These are phyloP conservation scores for Fusarium begoniae DNA, from an alignment of 2,329 filamentous ascomycete genomes.

Conservation along the genomic window DNA sequence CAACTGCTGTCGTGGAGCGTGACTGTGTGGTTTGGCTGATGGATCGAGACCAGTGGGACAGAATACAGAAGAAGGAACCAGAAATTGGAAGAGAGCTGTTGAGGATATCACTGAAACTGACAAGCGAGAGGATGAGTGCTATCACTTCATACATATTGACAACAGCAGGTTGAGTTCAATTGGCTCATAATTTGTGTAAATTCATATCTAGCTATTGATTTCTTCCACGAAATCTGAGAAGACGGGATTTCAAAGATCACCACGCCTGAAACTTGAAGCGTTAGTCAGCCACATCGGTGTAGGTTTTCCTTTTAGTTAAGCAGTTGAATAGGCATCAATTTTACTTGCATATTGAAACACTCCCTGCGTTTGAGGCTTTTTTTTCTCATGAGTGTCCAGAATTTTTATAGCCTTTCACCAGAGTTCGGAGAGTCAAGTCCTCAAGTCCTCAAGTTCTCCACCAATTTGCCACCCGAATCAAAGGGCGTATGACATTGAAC, in stretches of 20 bases:
- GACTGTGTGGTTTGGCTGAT: slow-evolving; percentile 87
- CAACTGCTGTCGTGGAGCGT: slow-evolving; percentile 84
- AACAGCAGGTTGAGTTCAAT: slow-evolving; percentile 53
- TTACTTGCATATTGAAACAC: not conserved
- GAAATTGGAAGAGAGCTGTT: slow-evolving; percentile 86
- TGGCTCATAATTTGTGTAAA: not conserved
- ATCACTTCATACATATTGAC: slow-evolving; percentile 67
- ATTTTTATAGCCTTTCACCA: not conserved
- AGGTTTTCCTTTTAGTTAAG: not conserved
- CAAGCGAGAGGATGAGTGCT: slow-evolving; percentile 86
- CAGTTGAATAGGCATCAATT: not conserved
- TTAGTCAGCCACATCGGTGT: slow-evolving; percentile 24
- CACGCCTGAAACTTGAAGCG: not conserved
- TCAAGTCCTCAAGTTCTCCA: slow-evolving; percentile 1
- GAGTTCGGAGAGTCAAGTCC: not conserved
- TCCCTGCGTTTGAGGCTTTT: not conserved
- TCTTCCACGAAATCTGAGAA: not conserved
- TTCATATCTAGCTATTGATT: not conserved
- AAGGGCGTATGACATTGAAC: slow-evolving; percentile 5
- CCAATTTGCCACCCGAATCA: slow-evolving; percentile 24
- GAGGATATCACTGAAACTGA: slow-evolving; percentile 89
- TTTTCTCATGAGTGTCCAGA: not conserved
- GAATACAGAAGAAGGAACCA: slow-evolving; percentile 75
- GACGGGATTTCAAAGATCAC: not conserved
- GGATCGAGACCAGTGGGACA: slow-evolving; percentile 74